Base-by-base conservation (phyloP, 2,329 filamentous ascomycete genomes). In the Trichophyton rubrum region DNA sequence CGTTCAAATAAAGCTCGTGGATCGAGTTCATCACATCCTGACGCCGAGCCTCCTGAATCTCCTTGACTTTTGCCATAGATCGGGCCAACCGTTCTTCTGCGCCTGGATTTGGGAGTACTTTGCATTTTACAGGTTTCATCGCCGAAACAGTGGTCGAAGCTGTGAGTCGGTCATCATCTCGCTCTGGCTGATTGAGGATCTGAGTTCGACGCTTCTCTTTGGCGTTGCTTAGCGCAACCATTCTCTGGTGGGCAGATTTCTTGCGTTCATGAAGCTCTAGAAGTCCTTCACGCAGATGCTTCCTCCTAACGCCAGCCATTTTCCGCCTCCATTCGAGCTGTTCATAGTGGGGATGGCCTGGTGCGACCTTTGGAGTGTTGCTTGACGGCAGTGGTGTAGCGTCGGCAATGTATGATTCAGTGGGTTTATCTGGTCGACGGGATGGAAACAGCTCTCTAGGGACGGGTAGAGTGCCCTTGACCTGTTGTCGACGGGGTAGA, bases 1-100 rank as follows among this genome's bases (percentile, higher is more conserved):
- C 90, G 67, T 90, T 88, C 76, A 93, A 88, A 75, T 99, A 99
- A 11, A 99, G 81, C 62, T 89, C 85, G 74, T 96, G 89, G 33
- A 99, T 76, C 15, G 86, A 82, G 65, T 92, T 84, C 63, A 82
- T 80, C 58, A 87, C 82, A 59, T 80, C 78, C 61, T 85, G 79
- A 49, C 79, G 77, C 70, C 85, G 84, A 59, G 76, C 72, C 8
- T 73, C 75, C 35, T 78, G 72, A 47, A 80, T 72, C 13, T 76
- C 74, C 57, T 75, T 69, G 61, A 78, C 59, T 60, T 73, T 70
- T 62, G 71, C 67, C 24, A 64, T 65, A 41, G 73, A 70, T 30
- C 76, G 72, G n/a, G 81, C 79, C 59, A 78, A 61, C 11, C 80
- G 79, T 60, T 75, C 71, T 68, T 84, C 82, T 40, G 87, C 82